Evolutionary conservation across 2,329 filamentous ascomycete species (phyloP), one percentile per base, ranked within the genome.

Genomic region (Aspergillus melleus): DNA sequence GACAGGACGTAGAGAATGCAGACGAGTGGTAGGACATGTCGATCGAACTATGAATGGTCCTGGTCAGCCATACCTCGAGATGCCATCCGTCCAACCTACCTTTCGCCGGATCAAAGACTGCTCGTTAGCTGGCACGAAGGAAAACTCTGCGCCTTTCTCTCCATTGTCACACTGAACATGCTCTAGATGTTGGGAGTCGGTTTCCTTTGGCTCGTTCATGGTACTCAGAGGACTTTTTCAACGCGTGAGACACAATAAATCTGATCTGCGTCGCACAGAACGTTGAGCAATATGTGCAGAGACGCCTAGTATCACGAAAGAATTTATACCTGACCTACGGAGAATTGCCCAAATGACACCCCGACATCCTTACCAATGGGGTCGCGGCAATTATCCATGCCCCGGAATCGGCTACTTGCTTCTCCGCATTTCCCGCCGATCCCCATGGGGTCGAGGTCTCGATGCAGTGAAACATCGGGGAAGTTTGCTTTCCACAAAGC

Each of bases 1-100:
- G 67, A 68, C 2, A 70, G 51, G 10, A 69, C 59, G 26, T 69
- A 70, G 2, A 70, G 62, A 39, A 62, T 62, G 44, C 67, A 68
- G 16, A 70, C 64, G 19, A 70, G 61, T 2, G 68, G 68, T 12
- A 69, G 51, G 5, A 70, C 57, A 3, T 57, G 63, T 3, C 61
- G 60, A 39, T 69, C 67, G 44, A 69, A 67, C 67, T 69, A 19
- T 30, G 1, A 14, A 29, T 14, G 3, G 4, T 3, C 12, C 14
- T 32, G 46, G 49, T 46, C 20, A 29, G 12, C 16, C 29, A 26
- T 9, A 29, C 6, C 26, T 29, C 26, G 26, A 12, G 20, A 12
- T 19, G 26, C 26, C 8, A 29, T 36, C 16, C 6, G 12, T 47
- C 11, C 2, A 19, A 30, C 50, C 22, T 50, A 55, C 54, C 26